These are phyloP conservation scores for Fusarium continuum DNA, from an alignment of 2,329 filamentous ascomycete species.

Conservation along the genomic window DNA sequence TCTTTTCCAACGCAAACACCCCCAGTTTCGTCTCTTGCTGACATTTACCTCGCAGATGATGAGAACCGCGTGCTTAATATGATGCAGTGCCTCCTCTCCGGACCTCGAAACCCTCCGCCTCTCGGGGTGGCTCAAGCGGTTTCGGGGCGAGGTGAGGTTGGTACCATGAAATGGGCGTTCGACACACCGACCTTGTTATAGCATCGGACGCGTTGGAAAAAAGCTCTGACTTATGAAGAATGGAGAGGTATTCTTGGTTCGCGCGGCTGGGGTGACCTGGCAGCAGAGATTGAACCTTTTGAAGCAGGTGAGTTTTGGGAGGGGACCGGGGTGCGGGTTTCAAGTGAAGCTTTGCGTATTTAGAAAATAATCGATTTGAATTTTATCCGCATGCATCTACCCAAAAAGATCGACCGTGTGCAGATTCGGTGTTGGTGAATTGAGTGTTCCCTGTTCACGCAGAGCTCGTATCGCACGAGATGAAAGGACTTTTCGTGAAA, in stretches of 20 bases:
- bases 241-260: constrained; percentile 45
- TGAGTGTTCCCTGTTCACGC: background rate
- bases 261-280: constrained; percentile 6
- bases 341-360: constrained; percentile 6
- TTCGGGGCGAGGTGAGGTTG: constrained; percentile 69
- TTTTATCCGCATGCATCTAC: background rate
- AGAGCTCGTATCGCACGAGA: constrained; percentile 4
- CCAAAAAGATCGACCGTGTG: background rate
- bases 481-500: constrained; percentile 30
- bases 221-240: constrained; percentile 84
- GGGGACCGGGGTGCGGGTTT: background rate
- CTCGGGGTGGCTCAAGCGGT: constrained; percentile 85
- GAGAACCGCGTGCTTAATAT: constrained; percentile 98
- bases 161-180: constrained; percentile 97
- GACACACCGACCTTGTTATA: constrained; percentile 98
- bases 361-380: background rate
- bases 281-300: constrained; percentile 7
- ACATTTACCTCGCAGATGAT: constrained; percentile 77
- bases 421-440: background rate
- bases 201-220: constrained; percentile 93
- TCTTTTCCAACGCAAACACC: constrained; percentile 40
- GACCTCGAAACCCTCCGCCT: constrained; percentile 81
- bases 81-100: constrained; percentile 75
- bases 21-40: constrained; percentile 34
- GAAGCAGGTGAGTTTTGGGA: constrained; percentile 13